A percentile compares a stretch with the other conserved stretches of the same genome.
Conservation (phyloP, 345 rosid genomes). For the Camelina sativa region DNA sequence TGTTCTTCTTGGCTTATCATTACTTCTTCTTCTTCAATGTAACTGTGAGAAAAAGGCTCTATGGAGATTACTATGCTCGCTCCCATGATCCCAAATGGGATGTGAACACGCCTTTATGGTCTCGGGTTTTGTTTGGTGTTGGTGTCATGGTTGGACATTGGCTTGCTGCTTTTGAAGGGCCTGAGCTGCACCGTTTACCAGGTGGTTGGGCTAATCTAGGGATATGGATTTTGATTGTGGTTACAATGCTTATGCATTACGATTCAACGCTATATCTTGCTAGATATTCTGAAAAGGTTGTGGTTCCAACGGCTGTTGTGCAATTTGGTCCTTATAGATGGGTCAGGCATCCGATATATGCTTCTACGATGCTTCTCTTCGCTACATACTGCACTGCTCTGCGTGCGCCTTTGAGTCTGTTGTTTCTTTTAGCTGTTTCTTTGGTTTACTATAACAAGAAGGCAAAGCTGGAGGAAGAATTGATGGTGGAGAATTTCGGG, state of each 20-base stretch:
- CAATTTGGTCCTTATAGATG: slow-evolving; percentile 91
- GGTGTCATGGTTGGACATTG: slow-evolving; percentile 73
- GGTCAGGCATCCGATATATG: slow-evolving; percentile 82
- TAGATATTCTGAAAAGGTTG: slow-evolving; percentile 81
- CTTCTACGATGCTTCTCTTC: slow-evolving; percentile 76
- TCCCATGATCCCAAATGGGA: slow-evolving; percentile 86
- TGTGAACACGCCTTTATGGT: slow-evolving; percentile 60
- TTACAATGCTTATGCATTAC: slow-evolving; percentile 71
- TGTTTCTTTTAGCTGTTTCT: slow-evolving; percentile 67
- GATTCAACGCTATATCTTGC: slow-evolving; percentile 83
- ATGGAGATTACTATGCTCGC: slow-evolving; percentile 74
- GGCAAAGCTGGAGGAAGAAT: slow-evolving; percentile 69
- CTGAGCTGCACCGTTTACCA: slow-evolving; percentile 73
- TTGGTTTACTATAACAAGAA: slow-evolving; percentile 72
- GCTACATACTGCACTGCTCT: slow-evolving; percentile 64
- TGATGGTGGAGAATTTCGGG: slow-evolving; percentile 80
- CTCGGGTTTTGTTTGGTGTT: slow-evolving; percentile 60
- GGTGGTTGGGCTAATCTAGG: slow-evolving; percentile 75
- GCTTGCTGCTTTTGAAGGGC: slow-evolving; percentile 92
- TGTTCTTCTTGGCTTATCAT: slow-evolving; percentile 84
- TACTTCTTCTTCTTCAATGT: slow-evolving; percentile 91
- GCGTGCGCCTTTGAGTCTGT: slow-evolving; percentile 74
- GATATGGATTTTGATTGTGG: slow-evolving; percentile 71
- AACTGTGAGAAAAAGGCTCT: slow-evolving; percentile 71
- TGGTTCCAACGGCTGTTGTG: slow-evolving; percentile 80